Evolutionary conservation across 2,329 filamentous ascomycete genomes (phyloP).

Genomic region (Cordyceps fumosorosea): DNA sequence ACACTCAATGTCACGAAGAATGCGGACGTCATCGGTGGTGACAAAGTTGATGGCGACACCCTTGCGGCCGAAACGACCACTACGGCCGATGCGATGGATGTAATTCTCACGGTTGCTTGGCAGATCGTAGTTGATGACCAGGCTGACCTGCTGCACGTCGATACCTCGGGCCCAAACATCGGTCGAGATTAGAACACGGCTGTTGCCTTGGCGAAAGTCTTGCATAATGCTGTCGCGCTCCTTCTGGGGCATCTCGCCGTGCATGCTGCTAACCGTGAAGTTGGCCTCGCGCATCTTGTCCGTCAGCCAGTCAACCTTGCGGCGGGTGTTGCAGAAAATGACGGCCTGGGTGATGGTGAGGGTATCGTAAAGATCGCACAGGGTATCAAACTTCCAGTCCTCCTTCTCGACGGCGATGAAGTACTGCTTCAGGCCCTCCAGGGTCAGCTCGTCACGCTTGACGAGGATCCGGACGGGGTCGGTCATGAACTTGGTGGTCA

Average conservation of each 20-base stretch:
- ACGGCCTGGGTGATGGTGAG: conserved; percentile 98
- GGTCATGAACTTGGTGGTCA: conserved; percentile 99
- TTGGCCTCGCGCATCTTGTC: conserved; percentile 99
- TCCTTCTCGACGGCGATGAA: conserved; percentile 99
- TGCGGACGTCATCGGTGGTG: conserved; percentile 94
- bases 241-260: conserved; percentile 98
- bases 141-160: conserved; percentile 94
- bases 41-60: conserved; percentile 99
- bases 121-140: conserved; percentile 99
- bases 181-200: conserved; percentile 90
- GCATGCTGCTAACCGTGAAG: conserved; percentile 98
- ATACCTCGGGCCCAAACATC: conserved; percentile 98
- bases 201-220: conserved; percentile 95
- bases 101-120: conserved; percentile 99
- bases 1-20: conserved; percentile 94
- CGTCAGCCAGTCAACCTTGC: conserved; percentile 98
- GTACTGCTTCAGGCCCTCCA: conserved; percentile 97
- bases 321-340: conserved; percentile 98
- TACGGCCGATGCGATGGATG: conserved; percentile 95
- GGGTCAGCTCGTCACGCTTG: conserved; percentile 96
- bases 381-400: conserved; percentile 98
- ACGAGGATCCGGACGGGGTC: conserved; percentile 94
- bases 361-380: conserved; percentile 97
- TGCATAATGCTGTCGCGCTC: conserved; percentile 99
- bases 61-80: conserved; percentile 92